Evolutionary conservation across 176 grass and related monocot genomes (phyloP), one percentile per base, ranked within the genome.

Genomic region (Eragrostis nindensis): DNA sequence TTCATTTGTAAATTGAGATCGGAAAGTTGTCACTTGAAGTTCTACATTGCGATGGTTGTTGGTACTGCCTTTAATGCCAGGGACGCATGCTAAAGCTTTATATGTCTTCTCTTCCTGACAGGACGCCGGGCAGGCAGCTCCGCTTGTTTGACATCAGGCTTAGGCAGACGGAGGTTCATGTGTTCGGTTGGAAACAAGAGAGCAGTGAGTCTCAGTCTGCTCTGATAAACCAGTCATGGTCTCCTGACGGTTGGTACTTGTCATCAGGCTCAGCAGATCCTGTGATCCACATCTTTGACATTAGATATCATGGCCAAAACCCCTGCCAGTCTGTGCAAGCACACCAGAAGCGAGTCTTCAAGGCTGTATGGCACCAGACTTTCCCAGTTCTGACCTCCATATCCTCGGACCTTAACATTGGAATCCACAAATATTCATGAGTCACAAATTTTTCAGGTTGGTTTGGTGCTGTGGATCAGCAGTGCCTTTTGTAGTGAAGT

Each of bases 221-320:
- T 81, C 86, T 98, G 6, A 93, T 98, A 77, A 98, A 95, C 56
- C 96, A 98, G 71, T 90, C 96, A 27, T 95, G 96, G 96, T 99
- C 96, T 86, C 90, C 96, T 1, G 90, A 95, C 64, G 96, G 96
- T 45, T 91, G 86, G 80, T 87, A 89, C 32, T 2, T 91, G 27
- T 93, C 90, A 65, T 99, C 96, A 55, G 96, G 96, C 17, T 95
- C 96, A 4, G 88, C 90, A 17, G 96, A 99, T 72, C 96, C 92
- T 5, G 44, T 84, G 80, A 93, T 99, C 82, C 92, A 99, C 74
- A 93, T 99, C 70, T 99, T 99, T 5, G 96, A 99, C 84, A 93
- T 99, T 53, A 93, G 92, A 62, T 42, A 86, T 41, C 62, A 87
- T 44, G 87, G 88, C 16, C 84, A 78, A 57, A 91, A 48, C 17